Evolutionary conservation across 2,329 filamentous ascomycete species (phyloP).

Genomic region (Aspergillus floridensis): DNA sequence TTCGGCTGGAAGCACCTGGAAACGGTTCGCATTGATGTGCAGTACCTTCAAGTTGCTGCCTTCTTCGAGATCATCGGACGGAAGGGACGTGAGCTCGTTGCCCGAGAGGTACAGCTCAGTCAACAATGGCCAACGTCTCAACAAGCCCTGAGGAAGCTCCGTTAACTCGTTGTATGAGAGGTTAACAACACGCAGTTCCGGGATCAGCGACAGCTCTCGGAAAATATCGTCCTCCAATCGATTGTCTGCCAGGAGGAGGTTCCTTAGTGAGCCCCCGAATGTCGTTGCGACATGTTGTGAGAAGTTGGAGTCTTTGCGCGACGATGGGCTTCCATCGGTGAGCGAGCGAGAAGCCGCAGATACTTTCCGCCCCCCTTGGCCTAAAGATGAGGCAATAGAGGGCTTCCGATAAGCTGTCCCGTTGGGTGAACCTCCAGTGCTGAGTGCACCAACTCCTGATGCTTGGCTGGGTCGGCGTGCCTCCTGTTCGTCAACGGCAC

Average conservation of each 20-base stretch:
- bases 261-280: constrained; percentile 79
- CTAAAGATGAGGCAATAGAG: constrained; percentile 78
- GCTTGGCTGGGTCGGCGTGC: constrained; percentile 78
- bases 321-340: constrained; percentile 57
- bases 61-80: constrained; percentile 91
- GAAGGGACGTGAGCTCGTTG: constrained; percentile 86
- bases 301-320: constrained; percentile 83
- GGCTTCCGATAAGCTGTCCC: constrained; percentile 63
- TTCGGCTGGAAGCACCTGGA: constrained; percentile 92
- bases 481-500: constrained; percentile 60
- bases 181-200: constrained; percentile 84
- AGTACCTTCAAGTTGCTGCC: constrained; percentile 81
- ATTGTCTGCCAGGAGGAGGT: constrained; percentile 90
- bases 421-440: constrained; percentile 70
- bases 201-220: constrained; percentile 78
- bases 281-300: constrained; percentile 78
- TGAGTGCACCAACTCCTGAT: constrained; percentile 69
- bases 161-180: constrained; percentile 92
- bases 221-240: constrained; percentile 92
- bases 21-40: constrained; percentile 96
- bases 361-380: constrained; percentile 77
- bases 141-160: constrained; percentile 83
- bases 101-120: constrained; percentile 92
- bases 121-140: constrained; percentile 85
- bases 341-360: constrained; percentile 72